Base-by-base conservation (phyloP, 1,284 basidiomycete species). In the Ustanciosporium gigantosporum region DNA sequence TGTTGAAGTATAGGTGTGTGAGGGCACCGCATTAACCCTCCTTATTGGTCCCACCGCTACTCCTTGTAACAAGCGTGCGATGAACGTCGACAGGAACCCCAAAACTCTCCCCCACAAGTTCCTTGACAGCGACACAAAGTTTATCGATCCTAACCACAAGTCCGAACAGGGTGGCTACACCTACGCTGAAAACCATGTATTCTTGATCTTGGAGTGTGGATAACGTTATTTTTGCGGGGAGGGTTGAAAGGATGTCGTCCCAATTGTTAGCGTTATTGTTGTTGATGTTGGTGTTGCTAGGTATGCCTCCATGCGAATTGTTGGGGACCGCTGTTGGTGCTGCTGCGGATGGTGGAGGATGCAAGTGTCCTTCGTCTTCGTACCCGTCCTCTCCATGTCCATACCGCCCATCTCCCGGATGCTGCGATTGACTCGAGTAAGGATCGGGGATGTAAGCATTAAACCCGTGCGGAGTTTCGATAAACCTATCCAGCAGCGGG, bases 81-180 rank as follows among this genome's bases (percentile, higher is more conserved):
- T 48, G 37, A 13, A 64, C 55, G 17, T 66, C 65, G 4, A 43
- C 51, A 0, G 64, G 50, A 19, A 73, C 56, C 0, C 56, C 49
- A 21, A 87, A 89, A 62, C 87, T 86, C 73, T 90, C 88, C 0
- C 88, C 88, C 0, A 90, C 88, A 39, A 90, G 79, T 72, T 88
- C 86, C 71, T 90, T 90, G 14, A 84, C 83, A 2, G 87, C 87
- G 1, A 88, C 68, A 86, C 88, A 88, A 37, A 90, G 77, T 47
- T 83, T 80, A 66, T 90, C 88, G 31, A 90, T 77, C 4, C 86
- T 81, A 11, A 82, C 82, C 24, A 89, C 79, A 40, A 90, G 83
- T 0, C 83, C 82, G 58, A 84, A 88, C 0, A 86, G 81, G 2
- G 86, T 87, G 0, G 86, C 83, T 21, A 88, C 85, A 9, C 87